A percentile compares a stretch with the other conserved stretches of the same genome.
Conservation (phyloP, 2,329 filamentous ascomycete species). For the Fusarium hainanense region DNA sequence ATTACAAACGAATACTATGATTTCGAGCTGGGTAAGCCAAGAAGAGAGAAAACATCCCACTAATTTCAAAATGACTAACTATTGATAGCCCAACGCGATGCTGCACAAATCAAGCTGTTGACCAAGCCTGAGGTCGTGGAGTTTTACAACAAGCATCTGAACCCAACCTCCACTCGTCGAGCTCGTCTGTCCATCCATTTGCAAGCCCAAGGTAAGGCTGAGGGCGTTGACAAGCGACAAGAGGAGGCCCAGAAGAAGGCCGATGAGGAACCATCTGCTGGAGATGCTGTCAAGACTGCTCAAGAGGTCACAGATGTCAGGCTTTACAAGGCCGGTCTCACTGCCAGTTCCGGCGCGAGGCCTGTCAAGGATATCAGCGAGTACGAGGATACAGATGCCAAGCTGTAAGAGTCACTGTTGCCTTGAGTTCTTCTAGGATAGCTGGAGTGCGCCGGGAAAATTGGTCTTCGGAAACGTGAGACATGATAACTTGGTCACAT, state of each 20-base stretch:
- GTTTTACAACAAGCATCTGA: constrained; percentile 82
- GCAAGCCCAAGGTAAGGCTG: constrained; percentile 72
- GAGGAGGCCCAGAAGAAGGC: constrained; percentile 54
- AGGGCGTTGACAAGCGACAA: constrained; percentile 61
- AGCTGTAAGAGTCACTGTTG: constrained; percentile 66
- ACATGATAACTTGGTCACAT: not conserved
- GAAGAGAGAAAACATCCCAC: no score
- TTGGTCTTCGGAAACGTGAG: not conserved
- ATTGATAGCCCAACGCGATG: constrained; percentile 76
- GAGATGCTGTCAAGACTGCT: constrained; percentile 55
- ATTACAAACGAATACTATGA: constrained; percentile 89
- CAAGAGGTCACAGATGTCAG: constrained; percentile 80
- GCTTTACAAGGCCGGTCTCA: constrained; percentile 80
- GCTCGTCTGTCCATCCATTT: constrained; percentile 90
- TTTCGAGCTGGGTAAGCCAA: constrained; percentile 79
- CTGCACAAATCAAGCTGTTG: constrained; percentile 75
- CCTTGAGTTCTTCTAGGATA: constrained; percentile 6
- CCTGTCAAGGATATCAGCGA: constrained; percentile 81
- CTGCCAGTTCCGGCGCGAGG: constrained; percentile 76
- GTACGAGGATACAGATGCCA: constrained; percentile 87
- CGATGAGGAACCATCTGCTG: constrained; percentile 46
- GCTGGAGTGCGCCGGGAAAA: not conserved
- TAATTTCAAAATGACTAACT: constrained; percentile 29
- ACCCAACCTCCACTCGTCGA: constrained; percentile 76
- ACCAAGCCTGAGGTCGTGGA: constrained; percentile 82